Evolutionary conservation across 305 asterid species (phyloP).

Genomic region (Fraxinus albicans): DNA sequence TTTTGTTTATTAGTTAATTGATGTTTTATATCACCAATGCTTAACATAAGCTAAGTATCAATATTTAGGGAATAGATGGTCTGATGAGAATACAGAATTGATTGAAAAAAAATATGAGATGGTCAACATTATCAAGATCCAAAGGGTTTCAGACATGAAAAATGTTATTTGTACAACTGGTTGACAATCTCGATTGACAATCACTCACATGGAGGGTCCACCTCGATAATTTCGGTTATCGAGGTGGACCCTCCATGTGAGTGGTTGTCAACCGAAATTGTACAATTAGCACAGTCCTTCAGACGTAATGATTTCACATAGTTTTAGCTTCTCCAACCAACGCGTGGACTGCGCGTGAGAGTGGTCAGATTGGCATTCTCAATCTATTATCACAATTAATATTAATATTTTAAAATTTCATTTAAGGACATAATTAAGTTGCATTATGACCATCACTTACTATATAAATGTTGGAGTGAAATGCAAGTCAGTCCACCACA

Average conservation of each 20-base stretch:
- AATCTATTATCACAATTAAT: conserved; percentile 1
- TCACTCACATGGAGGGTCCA: too few species aligned
- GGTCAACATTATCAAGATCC: not conserved
- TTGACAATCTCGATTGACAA: too few species aligned
- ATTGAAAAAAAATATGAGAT: not conserved
- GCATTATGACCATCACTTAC: conserved; percentile 22
- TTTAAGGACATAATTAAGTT: conserved; percentile 24
- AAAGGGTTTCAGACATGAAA: conserved; percentile 21
- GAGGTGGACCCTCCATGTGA: too few species aligned
- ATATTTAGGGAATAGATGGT: too few species aligned
- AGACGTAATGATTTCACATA: conserved; percentile 34
- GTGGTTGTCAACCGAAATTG: too few species aligned
- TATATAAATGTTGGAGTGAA: conserved; percentile 33
- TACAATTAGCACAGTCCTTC: not conserved
- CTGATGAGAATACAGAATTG: too few species aligned
- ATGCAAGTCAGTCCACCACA: conserved; percentile 30
- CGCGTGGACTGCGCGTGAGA: conserved; percentile 33
- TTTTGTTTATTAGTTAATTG: too few species aligned
- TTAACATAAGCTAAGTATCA: too few species aligned
- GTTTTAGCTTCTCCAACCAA: conserved; percentile 6
- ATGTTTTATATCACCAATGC: too few species aligned
- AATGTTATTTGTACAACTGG: too few species aligned
- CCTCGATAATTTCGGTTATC: too few species aligned
- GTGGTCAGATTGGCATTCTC: conserved; percentile 15
- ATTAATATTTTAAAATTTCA: not conserved